Evolutionary conservation across 768 basidiomycete genomes (phyloP).

Genomic region (Pisolithus marmoratus): DNA sequence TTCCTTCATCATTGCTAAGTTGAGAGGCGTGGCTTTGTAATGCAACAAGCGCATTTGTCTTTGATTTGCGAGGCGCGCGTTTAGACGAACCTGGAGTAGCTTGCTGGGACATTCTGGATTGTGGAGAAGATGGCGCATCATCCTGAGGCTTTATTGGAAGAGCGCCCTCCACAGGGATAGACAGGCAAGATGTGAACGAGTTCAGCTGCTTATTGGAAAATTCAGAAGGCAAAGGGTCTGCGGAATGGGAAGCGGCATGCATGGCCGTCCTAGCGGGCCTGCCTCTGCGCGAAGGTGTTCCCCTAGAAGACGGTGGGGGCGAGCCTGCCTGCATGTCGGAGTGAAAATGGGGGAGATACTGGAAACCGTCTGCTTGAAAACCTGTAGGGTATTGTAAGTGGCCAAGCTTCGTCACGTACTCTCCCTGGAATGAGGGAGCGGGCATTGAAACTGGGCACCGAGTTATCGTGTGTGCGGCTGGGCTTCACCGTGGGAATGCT

Average conservation of each 20-base stretch:
- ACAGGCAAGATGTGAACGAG: conserved; percentile 61
- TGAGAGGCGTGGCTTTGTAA: conserved; percentile 62
- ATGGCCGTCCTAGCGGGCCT: conserved; percentile 53
- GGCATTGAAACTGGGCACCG: conserved; percentile 35
- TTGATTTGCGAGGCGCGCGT: conserved; percentile 85
- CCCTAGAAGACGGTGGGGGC: conserved; percentile 45
- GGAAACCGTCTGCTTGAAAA: conserved; percentile 1
- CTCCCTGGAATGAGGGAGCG: conserved; percentile 33
- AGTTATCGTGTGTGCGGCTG: conserved; percentile 31
- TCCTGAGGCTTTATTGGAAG: conserved; percentile 53
- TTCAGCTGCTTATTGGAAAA: conserved; percentile 42
- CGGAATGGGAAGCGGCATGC: conserved; percentile 35
- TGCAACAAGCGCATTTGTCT: conserved; percentile 81
- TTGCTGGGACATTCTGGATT: conserved; percentile 29
- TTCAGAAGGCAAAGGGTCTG: conserved; percentile 46
- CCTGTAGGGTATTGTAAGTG: conserved; percentile 12
- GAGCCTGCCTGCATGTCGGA: conserved; percentile 39
- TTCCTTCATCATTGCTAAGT: conserved; percentile 44
- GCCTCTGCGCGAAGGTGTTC: conserved; percentile 57
- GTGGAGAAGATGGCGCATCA: conserved; percentile 29
- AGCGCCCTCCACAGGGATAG: conserved; percentile 74
- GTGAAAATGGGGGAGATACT: conserved; percentile 2
- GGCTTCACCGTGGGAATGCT: conserved; percentile 28
- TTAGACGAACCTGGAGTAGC: conserved; percentile 41
- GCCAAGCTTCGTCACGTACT: conserved; percentile 12